phyloP scores from a whole-genome alignment of 148 eudicot species.

The Vaccinium vitisidaea region DNA sequence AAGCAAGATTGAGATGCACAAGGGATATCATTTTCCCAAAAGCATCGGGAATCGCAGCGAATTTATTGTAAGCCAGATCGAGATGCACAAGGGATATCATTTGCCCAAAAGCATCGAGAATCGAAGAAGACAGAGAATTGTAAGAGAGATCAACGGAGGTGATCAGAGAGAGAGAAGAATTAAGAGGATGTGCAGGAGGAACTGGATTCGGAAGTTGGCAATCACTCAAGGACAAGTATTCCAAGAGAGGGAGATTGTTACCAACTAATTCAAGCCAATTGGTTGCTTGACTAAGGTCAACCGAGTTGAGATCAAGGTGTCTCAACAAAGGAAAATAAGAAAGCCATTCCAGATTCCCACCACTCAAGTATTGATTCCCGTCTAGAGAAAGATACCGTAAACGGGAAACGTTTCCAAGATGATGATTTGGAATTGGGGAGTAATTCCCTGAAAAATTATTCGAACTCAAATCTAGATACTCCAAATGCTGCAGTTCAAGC shows the following conservation, averaged over 20 bases:
- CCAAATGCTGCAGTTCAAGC: neutral
- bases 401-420: neutral
- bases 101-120: constrained; percentile 12
- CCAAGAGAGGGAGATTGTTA: neutral
- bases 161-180: constrained; percentile 9
- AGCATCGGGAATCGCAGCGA: constrained; percentile 13
- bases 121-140: constrained; percentile 6
- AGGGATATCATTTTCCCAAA: too few species aligned
- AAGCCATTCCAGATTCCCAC: constrained; percentile 3
- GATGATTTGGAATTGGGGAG: neutral
- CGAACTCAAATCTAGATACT: neutral
- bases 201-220: neutral
- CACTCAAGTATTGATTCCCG: too few species aligned
- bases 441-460: neutral
- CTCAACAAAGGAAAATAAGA: constrained; percentile 7
- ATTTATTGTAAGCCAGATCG: neutral
- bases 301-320: neutral
- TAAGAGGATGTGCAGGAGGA: constrained; percentile 8
- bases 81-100: constrained; percentile 16
- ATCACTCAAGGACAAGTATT: neutral
- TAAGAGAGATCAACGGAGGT: neutral
- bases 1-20: too few species aligned
- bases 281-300: neutral
- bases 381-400: neutral
- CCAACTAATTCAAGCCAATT: neutral